Evolutionary conservation across 305 asterid species (phyloP).

Genomic region (Fraxinus latifolia): DNA sequence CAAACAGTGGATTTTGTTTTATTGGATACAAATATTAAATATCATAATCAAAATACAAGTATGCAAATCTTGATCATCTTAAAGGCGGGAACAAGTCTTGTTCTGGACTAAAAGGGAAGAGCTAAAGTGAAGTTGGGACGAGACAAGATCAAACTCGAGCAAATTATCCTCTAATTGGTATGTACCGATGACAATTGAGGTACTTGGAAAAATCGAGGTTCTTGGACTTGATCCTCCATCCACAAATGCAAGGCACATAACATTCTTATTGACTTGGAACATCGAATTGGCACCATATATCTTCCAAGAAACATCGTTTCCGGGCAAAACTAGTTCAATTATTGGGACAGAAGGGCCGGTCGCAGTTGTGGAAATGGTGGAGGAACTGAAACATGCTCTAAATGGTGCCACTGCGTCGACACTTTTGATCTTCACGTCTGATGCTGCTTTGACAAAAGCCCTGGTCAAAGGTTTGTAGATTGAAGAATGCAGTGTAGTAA

Average conservation of each 20-base stretch:
- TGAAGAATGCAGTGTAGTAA: conserved; percentile 30
- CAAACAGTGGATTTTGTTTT: neutral
- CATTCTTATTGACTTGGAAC: conserved; percentile 31
- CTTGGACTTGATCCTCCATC: conserved; percentile 45
- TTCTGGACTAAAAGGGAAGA: conserved; percentile 33
- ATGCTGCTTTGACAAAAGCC: conserved; percentile 41
- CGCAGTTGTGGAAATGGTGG: conserved; percentile 22
- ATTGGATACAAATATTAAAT: neutral
- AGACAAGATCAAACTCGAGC: conserved; percentile 56
- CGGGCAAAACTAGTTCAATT: conserved; percentile 32
- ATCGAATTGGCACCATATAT: conserved; percentile 29
- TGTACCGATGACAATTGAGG: conserved; percentile 53
- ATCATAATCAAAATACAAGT: neutral
- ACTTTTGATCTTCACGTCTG: conserved; percentile 28
- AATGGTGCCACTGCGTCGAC: conserved; percentile 35
- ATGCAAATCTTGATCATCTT: neutral
- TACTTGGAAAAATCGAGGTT: conserved; percentile 17
- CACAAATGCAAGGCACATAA: conserved; percentile 37
- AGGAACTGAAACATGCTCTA: conserved; percentile 31
- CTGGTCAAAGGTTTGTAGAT: conserved; percentile 35
- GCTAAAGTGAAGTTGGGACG: conserved; percentile 40
- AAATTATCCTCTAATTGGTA: conserved; percentile 56
- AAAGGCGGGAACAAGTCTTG: conserved; percentile 28
- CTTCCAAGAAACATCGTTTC: conserved; percentile 27
- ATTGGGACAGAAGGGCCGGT: conserved; percentile 31